Percentiles rank a stretch among this genome's conserved stretches.
Conservation (phyloP, 768 basidiomycete genomes). For the Podaxis pistillaris region DNA sequence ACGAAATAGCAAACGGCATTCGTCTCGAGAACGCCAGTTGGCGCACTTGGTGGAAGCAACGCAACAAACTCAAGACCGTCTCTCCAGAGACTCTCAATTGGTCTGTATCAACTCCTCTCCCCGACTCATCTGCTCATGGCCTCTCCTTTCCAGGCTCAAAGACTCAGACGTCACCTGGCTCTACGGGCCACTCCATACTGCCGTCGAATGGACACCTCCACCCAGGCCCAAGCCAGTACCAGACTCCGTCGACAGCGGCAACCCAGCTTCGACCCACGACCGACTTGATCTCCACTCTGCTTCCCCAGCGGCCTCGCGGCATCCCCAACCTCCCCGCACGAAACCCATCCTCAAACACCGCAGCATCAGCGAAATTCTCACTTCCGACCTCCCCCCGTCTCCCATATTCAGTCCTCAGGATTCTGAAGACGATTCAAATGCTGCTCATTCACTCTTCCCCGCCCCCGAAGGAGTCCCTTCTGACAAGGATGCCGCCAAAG, state of each 20-base stretch:
- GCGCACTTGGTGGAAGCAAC: conserved; percentile 99
- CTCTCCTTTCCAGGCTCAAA: conserved; percentile 72
- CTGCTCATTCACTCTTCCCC: conserved; percentile 17
- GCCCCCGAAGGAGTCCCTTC: conserved; percentile 2
- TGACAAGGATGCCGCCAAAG: conserved; percentile 14
- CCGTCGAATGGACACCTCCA: conserved; percentile 78
- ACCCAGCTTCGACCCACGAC: conserved; percentile 44
- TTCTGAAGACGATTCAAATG: conserved; percentile 48
- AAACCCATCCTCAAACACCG: conserved; percentile 98
- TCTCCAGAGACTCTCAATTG: conserved; percentile 98
- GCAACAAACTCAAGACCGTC: conserved; percentile 92
- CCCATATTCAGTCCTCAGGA: conserved; percentile 62
- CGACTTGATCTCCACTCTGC: conserved; percentile 47
- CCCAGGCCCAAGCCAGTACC: conserved; percentile 49
- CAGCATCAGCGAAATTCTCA: conserved; percentile 86
- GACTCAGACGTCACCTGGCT: conserved; percentile 99
- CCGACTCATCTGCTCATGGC: conserved; percentile 15
- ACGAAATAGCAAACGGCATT: conserved; percentile 93
- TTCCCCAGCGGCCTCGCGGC: conserved; percentile 15
- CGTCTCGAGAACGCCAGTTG: conserved; percentile 97
- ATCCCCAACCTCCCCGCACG: conserved; percentile 26
- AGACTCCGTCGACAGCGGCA: conserved; percentile 32
- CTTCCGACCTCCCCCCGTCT: conserved; percentile 62
- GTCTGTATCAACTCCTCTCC: conserved; percentile 44
- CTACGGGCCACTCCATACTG: conserved; percentile 94